Base-by-base conservation (phyloP, 108 stramenopile genomes). In the Tribonema minus region DNA sequence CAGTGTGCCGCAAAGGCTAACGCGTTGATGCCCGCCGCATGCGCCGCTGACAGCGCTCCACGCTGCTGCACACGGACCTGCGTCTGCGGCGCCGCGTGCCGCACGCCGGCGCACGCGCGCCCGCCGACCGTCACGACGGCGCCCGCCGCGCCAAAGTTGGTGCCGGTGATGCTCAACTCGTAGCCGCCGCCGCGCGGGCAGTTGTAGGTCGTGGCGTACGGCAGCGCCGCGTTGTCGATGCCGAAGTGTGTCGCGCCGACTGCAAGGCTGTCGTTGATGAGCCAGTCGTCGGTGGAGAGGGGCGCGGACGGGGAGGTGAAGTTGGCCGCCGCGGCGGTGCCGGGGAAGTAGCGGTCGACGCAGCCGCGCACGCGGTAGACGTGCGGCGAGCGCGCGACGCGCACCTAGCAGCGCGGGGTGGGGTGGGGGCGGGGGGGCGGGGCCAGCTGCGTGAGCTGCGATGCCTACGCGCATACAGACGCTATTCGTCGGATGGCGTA, bases 331-430 rank as follows among this genome's bases (percentile, higher is more conserved):
- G 25, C 46, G 9, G 73, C 58, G 7, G 81, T 37, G 32, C 67
- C 34, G 15, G 82, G 27, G 37, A 68, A 85, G 26, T 84, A 83
- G 1, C 37, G 27, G 65, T 87, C 85, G 23, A 87, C n/a, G 61
- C 86, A 87, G 12, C 86, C 86, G 30, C 70, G 37, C 29, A 87
- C 85, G 1, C 70, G 34, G 2, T 63, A 46, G 33, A 87, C 61
- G 28, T 38, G 37, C 0, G 86, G 86, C 12, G 83, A 74, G 3
- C 77, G 46, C 12, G 67, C 82, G 58, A 87, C 25, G 25, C 77
- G 71, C 41, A 87, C 70, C 76, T 75, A 61, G n/a, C n/a, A n/a
- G n/a, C n/a, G n/a, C n/a, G n/a, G n/a, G n/a, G n/a, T n/a, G n/a
- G n/a, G n/a, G n/a, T n/a, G n/a, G n/a, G n/a, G n/a, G n/a, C n/a